These are phyloP conservation scores for Cercospora sp. DNA, from an alignment of 2,329 filamentous ascomycete species.

Conservation along the genomic window DNA sequence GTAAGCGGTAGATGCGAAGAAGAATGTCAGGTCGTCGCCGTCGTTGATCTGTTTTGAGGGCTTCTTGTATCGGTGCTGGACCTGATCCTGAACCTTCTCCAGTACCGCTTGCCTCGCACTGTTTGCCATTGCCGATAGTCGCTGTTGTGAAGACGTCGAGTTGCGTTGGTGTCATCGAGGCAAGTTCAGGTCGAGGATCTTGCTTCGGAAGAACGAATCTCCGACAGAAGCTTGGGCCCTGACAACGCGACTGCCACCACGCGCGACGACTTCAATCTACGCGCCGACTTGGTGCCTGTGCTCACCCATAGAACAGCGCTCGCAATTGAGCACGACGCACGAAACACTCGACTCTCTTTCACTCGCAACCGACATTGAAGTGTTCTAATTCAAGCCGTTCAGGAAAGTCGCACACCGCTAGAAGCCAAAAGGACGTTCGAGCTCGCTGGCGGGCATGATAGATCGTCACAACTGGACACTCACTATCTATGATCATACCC, in stretches of 20 bases:
- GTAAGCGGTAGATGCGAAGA: conserved; percentile 80
- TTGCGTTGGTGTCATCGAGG: neutral
- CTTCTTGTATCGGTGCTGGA: conserved; percentile 55
- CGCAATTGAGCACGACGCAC: neutral
- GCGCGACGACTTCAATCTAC: neutral
- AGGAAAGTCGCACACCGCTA: neutral
- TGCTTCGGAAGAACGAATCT: neutral
- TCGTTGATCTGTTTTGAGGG: conserved; percentile 84
- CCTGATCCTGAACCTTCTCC: conserved; percentile 15
- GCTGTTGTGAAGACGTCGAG: neutral
- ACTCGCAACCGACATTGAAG: neutral
- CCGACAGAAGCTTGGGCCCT: neutral
- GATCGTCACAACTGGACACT: neutral
- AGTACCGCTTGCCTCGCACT: neutral
- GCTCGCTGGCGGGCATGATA: neutral
- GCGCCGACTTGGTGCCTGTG: neutral
- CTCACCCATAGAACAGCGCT: neutral
- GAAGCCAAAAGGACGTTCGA: neutral
- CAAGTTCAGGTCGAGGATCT: neutral
- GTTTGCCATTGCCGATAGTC: neutral
- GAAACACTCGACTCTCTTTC: neutral
- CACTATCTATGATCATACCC: neutral
- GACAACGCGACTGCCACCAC: neutral
- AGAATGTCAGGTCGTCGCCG: conserved; percentile 74
- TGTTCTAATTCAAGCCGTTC: neutral